Base-by-base conservation (phyloP, 768 basidiomycete genomes). In the Lepiota venenata region DNA sequence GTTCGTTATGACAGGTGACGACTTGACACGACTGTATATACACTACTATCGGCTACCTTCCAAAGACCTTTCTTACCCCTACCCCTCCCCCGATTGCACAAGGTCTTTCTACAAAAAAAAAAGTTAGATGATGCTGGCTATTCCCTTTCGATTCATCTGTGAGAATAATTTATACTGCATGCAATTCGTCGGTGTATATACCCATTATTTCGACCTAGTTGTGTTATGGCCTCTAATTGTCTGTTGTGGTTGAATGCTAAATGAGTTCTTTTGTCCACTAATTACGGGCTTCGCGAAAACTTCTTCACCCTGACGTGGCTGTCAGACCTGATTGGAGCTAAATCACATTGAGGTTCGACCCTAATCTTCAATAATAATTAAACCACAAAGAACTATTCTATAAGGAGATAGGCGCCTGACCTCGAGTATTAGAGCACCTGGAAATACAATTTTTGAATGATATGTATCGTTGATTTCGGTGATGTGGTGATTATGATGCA, bases 211-310 rank as follows among this genome's bases (percentile, higher is more conserved):
- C 43, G 15, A 42, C 43, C 38, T 55, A 41, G 53, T 35, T 47
- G 40, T 55, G 46, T 47, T 41, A 48, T 44, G 15, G n/a, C 36
- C 37, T 36, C 35, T 4, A 9, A n/a, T 44, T 44, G n/a, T 16
- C 16, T n/a, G 39, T 48, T 42, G 18, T 21, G 12, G 32, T 47
- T 55, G 47, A 42, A 37, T 41, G 38, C 18, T 25, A 35, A 55
- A 48, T 48, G 35, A 32, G 32, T 47, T 14, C 11, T 12, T 11
- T 14, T 43, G 35, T 43, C 37, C 32, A 35, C 53, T 40, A 40
- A 47, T 54, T 54, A 47, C 20, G 45, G 39, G 45, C 52, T 54
- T 54, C 52, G 21, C 43, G 53, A 48, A 48, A 55, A 55, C 53
- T 55, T 47, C 46, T 18, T n/a, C n/a, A 18, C 46, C 47, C 29